Conservation (phyloP, 106 monocot species). For the Xerophyta viscosa region DNA sequence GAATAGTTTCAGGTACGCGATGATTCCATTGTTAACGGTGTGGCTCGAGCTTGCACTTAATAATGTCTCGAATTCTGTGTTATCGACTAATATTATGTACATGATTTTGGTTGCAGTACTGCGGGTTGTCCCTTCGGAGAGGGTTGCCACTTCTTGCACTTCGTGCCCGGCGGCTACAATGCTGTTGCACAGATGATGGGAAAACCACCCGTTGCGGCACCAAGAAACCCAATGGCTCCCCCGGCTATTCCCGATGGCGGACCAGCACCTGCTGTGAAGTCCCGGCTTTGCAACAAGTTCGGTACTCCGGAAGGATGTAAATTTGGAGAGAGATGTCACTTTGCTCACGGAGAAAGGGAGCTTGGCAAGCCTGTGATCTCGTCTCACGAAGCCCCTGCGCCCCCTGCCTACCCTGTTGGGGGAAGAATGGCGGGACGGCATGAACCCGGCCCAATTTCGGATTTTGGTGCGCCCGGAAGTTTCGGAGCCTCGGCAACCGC, state of each 20-base stretch:
- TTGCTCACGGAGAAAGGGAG: conserved; percentile 68
- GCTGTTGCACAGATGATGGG: conserved; percentile 45
- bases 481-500: conserved; percentile 73
- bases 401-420: conserved; percentile 5
- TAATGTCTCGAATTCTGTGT: too few relatives aligned
- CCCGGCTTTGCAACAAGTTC: conserved; percentile 54
- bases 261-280: conserved; percentile 27
- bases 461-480: conserved; percentile 15
- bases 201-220: conserved; percentile 24
- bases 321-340: conserved; percentile 61
- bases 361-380: conserved; percentile 40
- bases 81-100: too few relatives aligned
- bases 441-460: conserved; percentile 18
- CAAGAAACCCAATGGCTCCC: conserved; percentile 21
- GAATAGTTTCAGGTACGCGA: too few relatives aligned
- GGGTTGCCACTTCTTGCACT: conserved; percentile 69
- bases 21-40: too few relatives aligned
- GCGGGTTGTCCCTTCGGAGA: conserved; percentile 77
- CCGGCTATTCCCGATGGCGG: conserved; percentile 15
- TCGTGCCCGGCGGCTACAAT: conserved; percentile 57
- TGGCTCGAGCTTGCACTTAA: too few relatives aligned
- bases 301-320: conserved; percentile 62
- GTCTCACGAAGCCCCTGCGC: conserved; percentile 5
- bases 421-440: conserved; percentile 16
- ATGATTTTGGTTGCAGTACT: conserved; percentile 27